A percentile compares a stretch with the other conserved stretches of the same genome.
Evolutionary conservation across 2,329 filamentous ascomycete genomes (phyloP).

Genomic region (Hirsutella rhossiliensis): DNA sequence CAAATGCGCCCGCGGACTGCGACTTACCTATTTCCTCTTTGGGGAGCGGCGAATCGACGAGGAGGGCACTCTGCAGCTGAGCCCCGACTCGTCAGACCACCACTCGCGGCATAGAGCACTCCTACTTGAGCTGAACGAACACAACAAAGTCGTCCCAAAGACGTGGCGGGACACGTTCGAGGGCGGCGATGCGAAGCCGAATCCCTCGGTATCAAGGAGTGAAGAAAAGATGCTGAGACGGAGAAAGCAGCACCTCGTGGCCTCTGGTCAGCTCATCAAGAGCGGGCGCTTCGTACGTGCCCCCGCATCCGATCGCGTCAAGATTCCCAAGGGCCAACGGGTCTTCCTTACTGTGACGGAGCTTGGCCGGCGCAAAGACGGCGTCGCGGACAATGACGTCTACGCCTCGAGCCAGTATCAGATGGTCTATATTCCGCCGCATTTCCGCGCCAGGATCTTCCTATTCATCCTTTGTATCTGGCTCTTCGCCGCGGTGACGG

Average conservation of each 20-base stretch:
- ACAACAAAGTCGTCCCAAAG: conserved; percentile 33
- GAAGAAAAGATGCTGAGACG: conserved; percentile 23
- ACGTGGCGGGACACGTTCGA: conserved; percentile 47
- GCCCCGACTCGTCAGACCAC: conserved; percentile 16
- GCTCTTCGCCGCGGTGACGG: conserved; percentile 82
- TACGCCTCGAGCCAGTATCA: conserved; percentile 52
- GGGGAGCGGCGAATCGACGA: conserved; percentile 72
- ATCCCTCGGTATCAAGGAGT: conserved; percentile 18
- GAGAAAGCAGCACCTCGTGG: conserved; percentile 34
- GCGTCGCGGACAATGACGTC: conserved; percentile 36
- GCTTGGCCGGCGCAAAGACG: conserved; percentile 49
- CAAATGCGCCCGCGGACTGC: conserved; percentile 64
- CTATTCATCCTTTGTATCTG: conserved; percentile 84
- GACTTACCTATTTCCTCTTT: conserved; percentile 88
- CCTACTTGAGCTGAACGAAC: conserved; percentile 33
- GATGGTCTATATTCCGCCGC: conserved; percentile 71
- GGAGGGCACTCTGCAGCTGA: conserved; percentile 54
- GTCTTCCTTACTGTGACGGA: conserved; percentile 70
- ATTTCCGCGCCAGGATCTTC: conserved; percentile 69
- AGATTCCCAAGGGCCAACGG: conserved; percentile 70
- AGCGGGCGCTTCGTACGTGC: conserved; percentile 80
- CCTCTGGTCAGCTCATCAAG: conserved; percentile 41
- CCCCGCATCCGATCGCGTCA: conserved; percentile 90
- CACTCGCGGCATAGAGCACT: conserved; percentile 25
- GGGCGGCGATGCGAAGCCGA: conserved; percentile 32